These are phyloP conservation scores for Chloromonas sp. DNA, from an alignment of 163 green algal species.

Conservation along the genomic window DNA sequence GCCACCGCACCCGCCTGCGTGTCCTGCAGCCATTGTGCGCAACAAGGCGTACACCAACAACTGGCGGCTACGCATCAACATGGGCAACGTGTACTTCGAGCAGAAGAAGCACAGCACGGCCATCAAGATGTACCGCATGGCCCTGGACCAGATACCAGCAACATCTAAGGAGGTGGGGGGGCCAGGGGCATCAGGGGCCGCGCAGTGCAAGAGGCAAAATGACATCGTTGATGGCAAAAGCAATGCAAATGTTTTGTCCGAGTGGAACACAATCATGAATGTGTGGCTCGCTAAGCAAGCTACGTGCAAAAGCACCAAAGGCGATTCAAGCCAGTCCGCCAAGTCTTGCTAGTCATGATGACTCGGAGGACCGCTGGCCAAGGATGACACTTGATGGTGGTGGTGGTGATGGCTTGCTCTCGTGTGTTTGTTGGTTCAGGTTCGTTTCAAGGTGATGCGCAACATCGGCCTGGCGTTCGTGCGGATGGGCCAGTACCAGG, in stretches of 20 bases:
- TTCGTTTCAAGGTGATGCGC: slow-evolving; percentile 65
- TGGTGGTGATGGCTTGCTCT: not conserved
- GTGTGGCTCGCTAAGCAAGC: too few species aligned
- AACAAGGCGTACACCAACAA: slow-evolving; percentile 40
- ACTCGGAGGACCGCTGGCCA: too few species aligned
- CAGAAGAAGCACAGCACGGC: slow-evolving; percentile 66
- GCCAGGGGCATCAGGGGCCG: too few species aligned
- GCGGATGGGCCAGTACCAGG: slow-evolving; percentile 69
- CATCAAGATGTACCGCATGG: slow-evolving; percentile 87
- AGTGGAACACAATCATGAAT: too few species aligned
- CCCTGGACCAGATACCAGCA: slow-evolving; percentile 68
- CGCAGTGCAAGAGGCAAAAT: too few species aligned
- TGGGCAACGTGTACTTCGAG: slow-evolving; percentile 74
- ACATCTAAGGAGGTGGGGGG: slow-evolving; percentile 27
- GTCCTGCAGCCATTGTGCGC: slow-evolving; percentile 37
- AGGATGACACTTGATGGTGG: too few species aligned
- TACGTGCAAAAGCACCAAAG: too few species aligned
- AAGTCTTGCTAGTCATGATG: too few species aligned
- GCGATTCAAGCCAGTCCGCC: too few species aligned
- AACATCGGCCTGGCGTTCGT: slow-evolving; percentile 83
- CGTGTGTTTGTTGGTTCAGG: slow-evolving; percentile 6
- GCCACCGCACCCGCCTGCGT: not conserved
- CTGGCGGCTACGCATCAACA: slow-evolving; percentile 75
- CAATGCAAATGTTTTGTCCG: too few species aligned
- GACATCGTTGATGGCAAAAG: too few species aligned